Evolutionary conservation across 2,329 filamentous ascomycete genomes (phyloP).

Genomic region (Aschersonia sp.): DNA sequence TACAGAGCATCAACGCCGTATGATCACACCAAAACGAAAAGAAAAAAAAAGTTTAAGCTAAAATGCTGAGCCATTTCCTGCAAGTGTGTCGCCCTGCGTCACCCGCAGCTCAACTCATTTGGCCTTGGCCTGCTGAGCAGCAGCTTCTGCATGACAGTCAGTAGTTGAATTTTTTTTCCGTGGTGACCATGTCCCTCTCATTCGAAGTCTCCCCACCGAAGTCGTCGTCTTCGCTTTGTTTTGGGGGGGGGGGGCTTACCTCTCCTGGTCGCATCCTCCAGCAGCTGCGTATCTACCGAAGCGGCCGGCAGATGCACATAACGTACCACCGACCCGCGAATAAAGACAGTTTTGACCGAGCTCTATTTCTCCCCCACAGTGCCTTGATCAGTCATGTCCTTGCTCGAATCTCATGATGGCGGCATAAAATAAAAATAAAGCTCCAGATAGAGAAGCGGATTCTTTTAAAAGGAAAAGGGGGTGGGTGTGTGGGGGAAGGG

Average conservation of each 20-base stretch:
- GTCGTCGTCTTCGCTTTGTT: neutral
- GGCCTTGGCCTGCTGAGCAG: conserved; percentile 41
- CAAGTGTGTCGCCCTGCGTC: no score
- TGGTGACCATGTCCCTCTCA: neutral
- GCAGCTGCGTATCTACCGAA: conserved; percentile 69
- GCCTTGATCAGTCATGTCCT: no score
- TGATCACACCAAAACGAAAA: neutral
- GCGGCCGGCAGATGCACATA: conserved; percentile 78
- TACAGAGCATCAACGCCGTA: neutral
- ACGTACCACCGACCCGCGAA: conserved; percentile 80
- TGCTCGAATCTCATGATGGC: no score
- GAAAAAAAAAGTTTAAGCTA: neutral
- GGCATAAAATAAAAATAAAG: no score
- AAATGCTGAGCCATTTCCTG: no score
- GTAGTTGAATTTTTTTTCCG: neutral
- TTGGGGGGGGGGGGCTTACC: conserved; percentile 31
- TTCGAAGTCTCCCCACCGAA: neutral
- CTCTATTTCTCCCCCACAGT: conserved; percentile 22
- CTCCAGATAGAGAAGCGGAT: neutral
- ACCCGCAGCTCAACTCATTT: conserved; percentile 20
- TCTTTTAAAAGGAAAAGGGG: neutral
- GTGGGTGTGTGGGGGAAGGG: no score
- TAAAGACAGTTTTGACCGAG: conserved; percentile 91
- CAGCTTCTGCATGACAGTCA: conserved; percentile 29
- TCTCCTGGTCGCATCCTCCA: conserved; percentile 85